These are phyloP conservation scores for Singerocomus inundabilis DNA, from an alignment of 1,284 basidiomycete species.

Conservation along the genomic window DNA sequence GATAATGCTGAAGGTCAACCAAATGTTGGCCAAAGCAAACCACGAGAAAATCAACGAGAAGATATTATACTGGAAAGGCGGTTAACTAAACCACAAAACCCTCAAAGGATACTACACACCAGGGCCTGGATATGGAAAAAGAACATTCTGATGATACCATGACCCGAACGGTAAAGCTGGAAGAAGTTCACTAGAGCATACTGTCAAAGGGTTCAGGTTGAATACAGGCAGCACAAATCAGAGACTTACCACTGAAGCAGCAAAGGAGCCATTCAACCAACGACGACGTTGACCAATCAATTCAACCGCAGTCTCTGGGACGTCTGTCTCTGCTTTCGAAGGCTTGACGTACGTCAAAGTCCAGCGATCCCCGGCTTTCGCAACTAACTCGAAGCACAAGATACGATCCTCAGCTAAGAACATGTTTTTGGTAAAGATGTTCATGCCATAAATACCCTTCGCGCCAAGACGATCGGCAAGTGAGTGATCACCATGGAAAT, in stretches of 20 bases:
- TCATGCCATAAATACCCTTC: conserved; percentile 97
- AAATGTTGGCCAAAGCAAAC: conserved; percentile 92
- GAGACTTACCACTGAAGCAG: conserved; percentile 81
- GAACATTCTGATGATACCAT: conserved; percentile 87
- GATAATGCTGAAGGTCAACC: conserved; percentile 96
- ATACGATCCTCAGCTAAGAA: conserved; percentile 96
- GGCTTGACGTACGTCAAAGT: conserved; percentile 93
- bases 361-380: conserved; percentile 86
- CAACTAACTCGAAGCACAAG: conserved; percentile 94
- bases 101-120: conserved; percentile 41
- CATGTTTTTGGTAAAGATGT: conserved; percentile 97
- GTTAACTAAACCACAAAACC: not conserved
- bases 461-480: conserved; percentile 88
- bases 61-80: conserved; percentile 61
- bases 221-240: not conserved
- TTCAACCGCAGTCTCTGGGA: conserved; percentile 87
- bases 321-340: conserved; percentile 93
- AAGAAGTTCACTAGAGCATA: conserved; percentile 96
- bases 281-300: conserved; percentile 94
- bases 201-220: conserved; percentile 34
- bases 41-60: conserved; percentile 84
- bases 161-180: conserved; percentile 82
- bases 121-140: conserved; percentile 93
- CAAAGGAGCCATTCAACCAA: conserved; percentile 97
- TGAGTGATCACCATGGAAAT: conserved; percentile 98